Evolutionary conservation across 2,329 filamentous ascomycete species (phyloP), one percentile per base, ranked within the genome.

Genomic region (Paecilomyces formosus): DNA sequence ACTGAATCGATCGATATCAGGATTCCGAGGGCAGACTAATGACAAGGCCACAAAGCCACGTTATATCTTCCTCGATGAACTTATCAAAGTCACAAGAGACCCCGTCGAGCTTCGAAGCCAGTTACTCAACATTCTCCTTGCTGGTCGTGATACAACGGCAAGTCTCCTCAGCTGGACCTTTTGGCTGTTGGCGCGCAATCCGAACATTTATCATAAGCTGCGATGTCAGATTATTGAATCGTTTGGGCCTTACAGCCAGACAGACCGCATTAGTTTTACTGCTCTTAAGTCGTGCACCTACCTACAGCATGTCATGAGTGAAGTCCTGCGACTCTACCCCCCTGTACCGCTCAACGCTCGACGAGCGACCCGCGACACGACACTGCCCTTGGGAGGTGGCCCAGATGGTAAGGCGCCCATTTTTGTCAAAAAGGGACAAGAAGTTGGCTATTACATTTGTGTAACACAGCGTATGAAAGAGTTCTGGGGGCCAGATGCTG

Each of bases 391-490:
- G 21, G 60, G 60, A 12, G 60, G 60, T 15, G 60, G 60, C 0
- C 54, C 58, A 18, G 55, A 60, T 26, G 72, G 79, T 39, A 72
- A 75, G 1, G 75, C 80, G 51, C 88, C 88, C 0, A 68, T 93
- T 1, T 84, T 85, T 59, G 74, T 91, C 8, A 81, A 83, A 59
- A 87, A 89, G 70, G 84, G 87, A 66, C 85, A 85, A 1, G 73
- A 81, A 5, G 78, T 94, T 60, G 78, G 75, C 53, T 94, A 91
- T 78, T 85, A 81, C 53, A 80, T 87, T 0, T 81, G 90, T 57
- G 74, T 84, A 4, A 89, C 93, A 88, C 89, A 94, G 68, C 85
- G 89, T 1, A 83, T 88, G 13, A 71, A 70, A 45, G 79, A 82
- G 33, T 68, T 77, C 57, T 82, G 74, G 68, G 79, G 79, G 1